These are phyloP conservation scores for Massarina eburnea DNA, from an alignment of 2,329 filamentous ascomycete species.

Conservation along the genomic window DNA sequence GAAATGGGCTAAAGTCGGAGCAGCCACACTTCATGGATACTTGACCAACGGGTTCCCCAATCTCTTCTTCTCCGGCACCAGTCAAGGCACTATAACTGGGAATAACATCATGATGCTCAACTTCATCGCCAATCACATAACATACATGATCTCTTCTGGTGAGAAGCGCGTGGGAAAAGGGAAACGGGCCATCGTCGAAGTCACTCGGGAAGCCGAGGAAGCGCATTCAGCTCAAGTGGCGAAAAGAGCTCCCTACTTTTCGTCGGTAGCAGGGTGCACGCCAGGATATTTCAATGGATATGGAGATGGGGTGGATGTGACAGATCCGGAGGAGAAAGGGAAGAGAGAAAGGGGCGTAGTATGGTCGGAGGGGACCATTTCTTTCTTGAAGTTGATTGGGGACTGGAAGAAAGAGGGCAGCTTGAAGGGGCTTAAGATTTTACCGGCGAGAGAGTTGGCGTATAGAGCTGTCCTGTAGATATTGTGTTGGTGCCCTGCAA, in stretches of 20 bases:
- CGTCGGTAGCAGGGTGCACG: slow-evolving; percentile 11
- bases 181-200: slow-evolving; percentile 2
- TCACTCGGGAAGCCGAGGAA: slow-evolving; percentile 4
- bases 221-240: background rate
- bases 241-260: slow-evolving; percentile 8
- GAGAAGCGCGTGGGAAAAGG: background rate
- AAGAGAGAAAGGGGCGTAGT: background rate
- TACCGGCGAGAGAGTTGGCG: too few relatives aligned
- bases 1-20: slow-evolving; percentile 45
- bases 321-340: background rate
- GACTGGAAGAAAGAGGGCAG: background rate
- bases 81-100: slow-evolving; percentile 1
- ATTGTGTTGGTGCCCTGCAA: too few relatives aligned
- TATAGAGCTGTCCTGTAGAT: too few relatives aligned
- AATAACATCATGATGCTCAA: slow-evolving; percentile 3
- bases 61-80: slow-evolving; percentile 9
- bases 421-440: background rate
- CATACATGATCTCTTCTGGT: slow-evolving; percentile 3
- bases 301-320: background rate
- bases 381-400: slow-evolving; percentile 1
- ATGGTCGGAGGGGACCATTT: slow-evolving; percentile 2
- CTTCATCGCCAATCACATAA: slow-evolving; percentile 3
- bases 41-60: slow-evolving; percentile 19
- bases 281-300: slow-evolving; percentile 13
- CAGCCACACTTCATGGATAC: slow-evolving; percentile 48